Conservation (phyloP, 345 rosid species). For the Bruguiera parviflora region DNA sequence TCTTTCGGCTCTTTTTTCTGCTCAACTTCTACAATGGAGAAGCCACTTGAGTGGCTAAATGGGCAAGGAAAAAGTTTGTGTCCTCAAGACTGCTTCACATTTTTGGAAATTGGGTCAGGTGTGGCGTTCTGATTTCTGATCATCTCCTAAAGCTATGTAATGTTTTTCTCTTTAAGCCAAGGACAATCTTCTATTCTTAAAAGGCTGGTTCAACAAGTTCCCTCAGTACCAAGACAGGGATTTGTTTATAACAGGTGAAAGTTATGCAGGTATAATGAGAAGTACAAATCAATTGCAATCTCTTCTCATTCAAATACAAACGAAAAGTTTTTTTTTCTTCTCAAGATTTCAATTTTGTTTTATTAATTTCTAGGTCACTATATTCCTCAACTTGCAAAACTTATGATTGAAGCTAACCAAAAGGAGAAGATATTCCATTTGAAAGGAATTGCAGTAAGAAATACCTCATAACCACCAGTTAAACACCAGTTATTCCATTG, state of each 20-base stretch:
- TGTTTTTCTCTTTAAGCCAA: constrained; percentile 50
- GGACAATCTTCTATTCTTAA: constrained; percentile 89
- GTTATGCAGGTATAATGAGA: constrained; percentile 76
- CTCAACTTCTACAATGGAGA: too few species aligned
- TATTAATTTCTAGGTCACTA: constrained; percentile 59
- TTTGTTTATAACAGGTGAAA: constrained; percentile 85
- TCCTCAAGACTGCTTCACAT: not conserved
- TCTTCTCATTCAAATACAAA: not conserved
- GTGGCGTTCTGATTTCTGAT: constrained; percentile 7
- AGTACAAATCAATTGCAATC: constrained; percentile 2
- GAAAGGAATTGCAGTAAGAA: constrained; percentile 85
- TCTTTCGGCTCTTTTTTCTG: too few species aligned
- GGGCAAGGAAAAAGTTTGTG: not conserved
- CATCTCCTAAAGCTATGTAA: constrained; percentile 27
- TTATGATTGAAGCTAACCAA: constrained; percentile 69
- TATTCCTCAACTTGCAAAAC: constrained; percentile 84
- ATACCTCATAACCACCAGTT: not conserved
- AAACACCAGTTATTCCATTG: not conserved
- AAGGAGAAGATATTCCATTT: constrained; percentile 66
- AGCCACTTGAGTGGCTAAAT: not conserved
- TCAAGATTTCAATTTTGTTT: not conserved
- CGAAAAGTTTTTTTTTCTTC: not conserved
- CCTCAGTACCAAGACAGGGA: constrained; percentile 79
- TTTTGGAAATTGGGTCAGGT: not conserved
- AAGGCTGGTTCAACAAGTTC: constrained; percentile 80